phyloP scores from a whole-genome alignment of 306 rosid species.

The Vigna unguiculata region DNA sequence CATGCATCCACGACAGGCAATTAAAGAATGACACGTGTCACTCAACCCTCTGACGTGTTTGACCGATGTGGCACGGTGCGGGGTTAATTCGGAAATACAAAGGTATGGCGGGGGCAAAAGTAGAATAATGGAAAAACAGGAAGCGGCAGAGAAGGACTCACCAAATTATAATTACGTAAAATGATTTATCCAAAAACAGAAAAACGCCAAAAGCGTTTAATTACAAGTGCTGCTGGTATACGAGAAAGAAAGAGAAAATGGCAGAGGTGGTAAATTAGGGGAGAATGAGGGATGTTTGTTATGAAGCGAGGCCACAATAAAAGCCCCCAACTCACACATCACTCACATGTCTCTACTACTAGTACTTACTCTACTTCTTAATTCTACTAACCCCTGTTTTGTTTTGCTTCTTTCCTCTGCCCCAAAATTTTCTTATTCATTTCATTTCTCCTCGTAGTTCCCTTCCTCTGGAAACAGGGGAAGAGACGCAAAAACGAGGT shows the following conservation, averaged over 20 bases:
- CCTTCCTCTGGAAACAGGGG: slow-evolving; percentile 62
- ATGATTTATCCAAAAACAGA: slow-evolving; percentile 27
- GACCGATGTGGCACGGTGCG: not conserved
- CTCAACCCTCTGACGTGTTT: slow-evolving; percentile 25
- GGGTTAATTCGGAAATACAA: not conserved
- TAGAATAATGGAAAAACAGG: not conserved
- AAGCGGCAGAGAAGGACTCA: slow-evolving; percentile 31
- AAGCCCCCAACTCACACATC: slow-evolving; percentile 44
- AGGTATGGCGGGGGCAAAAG: not conserved
- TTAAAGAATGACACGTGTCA: not conserved
- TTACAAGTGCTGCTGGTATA: not conserved
- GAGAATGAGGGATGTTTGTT: slow-evolving; percentile 43
- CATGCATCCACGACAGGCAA: not conserved
- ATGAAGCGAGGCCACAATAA: slow-evolving; percentile 23
- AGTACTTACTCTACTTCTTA: not conserved
- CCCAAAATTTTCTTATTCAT: slow-evolving; percentile 26
- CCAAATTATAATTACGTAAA: not conserved
- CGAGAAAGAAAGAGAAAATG: slow-evolving; percentile 25
- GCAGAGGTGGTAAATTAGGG: slow-evolving; percentile 46
- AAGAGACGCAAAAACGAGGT: slow-evolving; percentile 37
- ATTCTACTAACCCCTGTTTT: slow-evolving; percentile 29
- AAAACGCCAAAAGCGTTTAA: slow-evolving; percentile 30
- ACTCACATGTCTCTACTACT: slow-evolving; percentile 47
- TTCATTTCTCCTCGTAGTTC: not conserved
- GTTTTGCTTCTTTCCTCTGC: slow-evolving; percentile 36